Evolutionary conservation across 2,329 filamentous ascomycete species (phyloP).

Genomic region (Ceratocystis lukuohia): DNA sequence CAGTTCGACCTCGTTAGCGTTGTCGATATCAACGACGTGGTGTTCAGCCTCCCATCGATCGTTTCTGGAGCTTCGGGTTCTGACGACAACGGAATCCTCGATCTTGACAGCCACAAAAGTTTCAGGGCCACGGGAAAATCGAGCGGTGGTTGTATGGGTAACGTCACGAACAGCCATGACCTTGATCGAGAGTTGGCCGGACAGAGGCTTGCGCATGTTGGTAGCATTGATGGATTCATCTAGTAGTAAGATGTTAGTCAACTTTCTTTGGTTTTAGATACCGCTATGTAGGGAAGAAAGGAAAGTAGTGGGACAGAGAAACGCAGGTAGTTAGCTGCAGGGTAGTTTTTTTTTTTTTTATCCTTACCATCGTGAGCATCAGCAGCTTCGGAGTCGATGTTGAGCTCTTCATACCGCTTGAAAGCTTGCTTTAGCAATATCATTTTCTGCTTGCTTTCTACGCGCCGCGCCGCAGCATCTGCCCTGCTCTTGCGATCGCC

Average conservation of each 20-base stretch:
- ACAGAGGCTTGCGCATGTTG: slow-evolving; percentile 90
- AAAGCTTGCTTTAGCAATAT: slow-evolving; percentile 87
- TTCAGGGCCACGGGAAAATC: slow-evolving; percentile 82
- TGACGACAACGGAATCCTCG: slow-evolving; percentile 80
- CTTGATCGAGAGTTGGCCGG: slow-evolving; percentile 73
- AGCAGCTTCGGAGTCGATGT: slow-evolving; percentile 75
- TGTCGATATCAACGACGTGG: slow-evolving; percentile 88
- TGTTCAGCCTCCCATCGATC: slow-evolving; percentile 87
- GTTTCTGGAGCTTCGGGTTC: slow-evolving; percentile 70
- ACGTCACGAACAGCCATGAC: slow-evolving; percentile 87
- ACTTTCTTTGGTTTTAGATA: no score
- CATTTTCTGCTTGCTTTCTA: slow-evolving; percentile 97
- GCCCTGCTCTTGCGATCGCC: slow-evolving; percentile 90
- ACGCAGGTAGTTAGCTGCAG: slow-evolving; percentile 9
- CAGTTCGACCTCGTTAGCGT: slow-evolving; percentile 95
- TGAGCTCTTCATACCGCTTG: slow-evolving; percentile 92
- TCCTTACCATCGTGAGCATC: slow-evolving; percentile 67
- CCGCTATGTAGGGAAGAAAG: not conserved
- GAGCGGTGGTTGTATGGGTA: slow-evolving; percentile 72
- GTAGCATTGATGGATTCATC: slow-evolving; percentile 95
- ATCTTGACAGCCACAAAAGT: slow-evolving; percentile 95
- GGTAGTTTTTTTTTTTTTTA: not conserved
- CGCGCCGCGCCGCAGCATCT: slow-evolving; percentile 75
- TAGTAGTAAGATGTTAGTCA: slow-evolving; percentile 29
- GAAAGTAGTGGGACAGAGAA: not conserved